Percentiles rank a stretch among this genome's conserved stretches.
Conservation (phyloP, 345 rosid species). For the Citrus glauca region DNA sequence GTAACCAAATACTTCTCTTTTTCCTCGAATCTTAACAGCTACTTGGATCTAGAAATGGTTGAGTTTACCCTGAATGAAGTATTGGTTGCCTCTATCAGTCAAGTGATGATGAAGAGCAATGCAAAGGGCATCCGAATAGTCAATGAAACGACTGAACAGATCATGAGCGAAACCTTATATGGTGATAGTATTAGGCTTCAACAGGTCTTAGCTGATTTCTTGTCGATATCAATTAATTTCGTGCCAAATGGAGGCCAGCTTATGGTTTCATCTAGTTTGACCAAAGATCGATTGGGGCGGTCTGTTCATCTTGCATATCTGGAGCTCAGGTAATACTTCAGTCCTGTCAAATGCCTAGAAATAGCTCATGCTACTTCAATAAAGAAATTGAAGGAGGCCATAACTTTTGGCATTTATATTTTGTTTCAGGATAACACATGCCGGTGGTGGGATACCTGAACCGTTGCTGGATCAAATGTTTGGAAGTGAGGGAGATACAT, state of each 20-base stretch:
- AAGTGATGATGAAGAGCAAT: slow-evolving; percentile 64
- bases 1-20: background rate
- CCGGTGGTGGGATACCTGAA: slow-evolving; percentile 69
- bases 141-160: slow-evolving; percentile 51
- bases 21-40: slow-evolving; percentile 33
- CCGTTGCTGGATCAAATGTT: slow-evolving; percentile 72
- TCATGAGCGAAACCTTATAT: slow-evolving; percentile 51
- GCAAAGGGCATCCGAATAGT: slow-evolving; percentile 50
- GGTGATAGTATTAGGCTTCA: slow-evolving; percentile 89
- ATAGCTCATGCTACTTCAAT: background rate
- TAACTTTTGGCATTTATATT: background rate
- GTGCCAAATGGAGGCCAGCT: slow-evolving; percentile 64
- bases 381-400: background rate
- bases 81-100: slow-evolving; percentile 60
- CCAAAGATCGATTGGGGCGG: slow-evolving; percentile 62
- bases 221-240: slow-evolving; percentile 50
- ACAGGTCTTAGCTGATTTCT: slow-evolving; percentile 73
- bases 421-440: slow-evolving; percentile 54
- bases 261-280: slow-evolving; percentile 44
- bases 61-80: slow-evolving; percentile 58
- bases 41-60: slow-evolving; percentile 77
- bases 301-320: slow-evolving; percentile 68
- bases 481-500: slow-evolving; percentile 50
- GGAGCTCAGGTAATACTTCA: slow-evolving; percentile 59
- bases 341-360: background rate